Evolutionary conservation across 2,329 filamentous ascomycete genomes (phyloP), one percentile per base, ranked within the genome.

Genomic region (Nothopassalora personata): DNA sequence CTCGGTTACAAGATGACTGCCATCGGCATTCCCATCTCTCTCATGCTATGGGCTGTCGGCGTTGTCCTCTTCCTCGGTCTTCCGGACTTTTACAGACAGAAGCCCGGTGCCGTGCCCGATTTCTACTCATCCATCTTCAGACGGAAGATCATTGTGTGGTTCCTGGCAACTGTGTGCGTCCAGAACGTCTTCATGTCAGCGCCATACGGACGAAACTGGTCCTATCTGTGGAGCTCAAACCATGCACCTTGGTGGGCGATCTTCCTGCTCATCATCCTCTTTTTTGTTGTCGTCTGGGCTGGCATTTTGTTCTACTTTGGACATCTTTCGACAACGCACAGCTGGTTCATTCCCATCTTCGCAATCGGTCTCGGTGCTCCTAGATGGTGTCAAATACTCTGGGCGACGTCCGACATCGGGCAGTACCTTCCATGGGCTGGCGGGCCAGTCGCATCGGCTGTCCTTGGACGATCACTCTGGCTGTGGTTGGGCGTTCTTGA

Each of bases 161-260:
- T 86, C 74, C 83, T 87, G 71, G 73, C 85, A 58, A 80, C 82
- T 3, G 82, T 87, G 46, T 75, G 86, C 59, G 72, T 87, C 33
- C 85, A 87, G 68, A 88, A 88, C 71, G 86, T 85, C 77, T 88
- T 84, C 74, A 78, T 88, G 30, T 83, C 82, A 27, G 80, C 85
- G 0, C 84, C 83, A 1, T 88, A 87, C 66, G 86, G 86, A 46
- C 81, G 86, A 54, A 87, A 86, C 70, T 88, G 86, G 86, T 75
- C 76, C 46, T 88, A 80, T 74, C 78, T 87, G 19, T 87, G 84
- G 80, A 77, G 75, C 53, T 83, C 81, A 18, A 74, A 80, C 46
- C 79, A 83, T 65, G 81, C 82, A 2, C 77, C 80, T 9, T 70
- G 75, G 18, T 87, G 83, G 82, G 75, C 80, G 36, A 79, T 87